Conservation (phyloP, 1,284 basidiomycete genomes). For the Sphagnurus paluster region DNA sequence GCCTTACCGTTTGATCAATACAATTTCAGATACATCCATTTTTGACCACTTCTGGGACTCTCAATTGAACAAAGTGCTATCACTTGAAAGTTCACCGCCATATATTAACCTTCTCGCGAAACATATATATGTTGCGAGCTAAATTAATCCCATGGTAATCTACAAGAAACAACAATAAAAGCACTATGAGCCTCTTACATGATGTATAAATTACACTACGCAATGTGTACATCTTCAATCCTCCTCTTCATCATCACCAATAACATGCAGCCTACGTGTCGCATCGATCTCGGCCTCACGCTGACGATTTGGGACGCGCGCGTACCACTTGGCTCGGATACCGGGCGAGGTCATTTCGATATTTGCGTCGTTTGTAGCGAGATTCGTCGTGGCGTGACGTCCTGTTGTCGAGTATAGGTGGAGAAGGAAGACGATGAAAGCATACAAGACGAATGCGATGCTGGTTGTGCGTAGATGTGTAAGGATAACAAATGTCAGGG, state of each 20-base stretch:
- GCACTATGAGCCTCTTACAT: slow-evolving; percentile 1
- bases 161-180: slow-evolving; percentile 5
- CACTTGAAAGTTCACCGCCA: too few species aligned
- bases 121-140: too few species aligned
- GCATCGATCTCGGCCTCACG: slow-evolving; percentile 8
- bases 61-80: too few species aligned
- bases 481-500: slow-evolving; percentile 5
- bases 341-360: slow-evolving; percentile 32
- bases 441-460: slow-evolving; percentile 76
- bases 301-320: slow-evolving; percentile 30
- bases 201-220: background rate
- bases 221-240: background rate
- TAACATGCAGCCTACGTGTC: slow-evolving; percentile 25
- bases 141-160: too few species aligned
- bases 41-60: too few species aligned
- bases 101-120: too few species aligned
- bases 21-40: too few species aligned
- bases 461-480: slow-evolving; percentile 32
- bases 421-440: slow-evolving; percentile 53
- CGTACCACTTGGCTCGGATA: slow-evolving; percentile 37
- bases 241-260: slow-evolving; percentile 35
- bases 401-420: slow-evolving; percentile 53
- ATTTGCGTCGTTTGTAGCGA: slow-evolving; percentile 16
- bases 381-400: slow-evolving; percentile 45
- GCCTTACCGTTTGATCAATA: too few species aligned